Evolutionary conservation across 2,329 filamentous ascomycete species (phyloP).

Genomic region (Ceratocystis cacaofunesta): DNA sequence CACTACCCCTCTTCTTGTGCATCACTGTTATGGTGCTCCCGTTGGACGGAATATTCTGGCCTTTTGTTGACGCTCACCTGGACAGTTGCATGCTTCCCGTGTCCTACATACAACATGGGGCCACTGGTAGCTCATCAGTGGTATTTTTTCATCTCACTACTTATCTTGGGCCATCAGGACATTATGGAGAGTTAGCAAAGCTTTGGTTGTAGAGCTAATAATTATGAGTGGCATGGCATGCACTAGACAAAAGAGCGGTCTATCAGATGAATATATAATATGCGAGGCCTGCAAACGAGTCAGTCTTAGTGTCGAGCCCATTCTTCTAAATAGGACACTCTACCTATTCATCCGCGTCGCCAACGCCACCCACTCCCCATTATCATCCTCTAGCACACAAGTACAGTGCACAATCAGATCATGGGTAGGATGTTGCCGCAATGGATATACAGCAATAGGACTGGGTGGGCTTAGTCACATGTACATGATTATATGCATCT

Average conservation of each 20-base stretch:
- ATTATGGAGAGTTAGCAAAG: background rate
- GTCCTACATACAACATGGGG: background rate
- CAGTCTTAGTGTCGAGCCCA: no score
- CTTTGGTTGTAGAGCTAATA: background rate
- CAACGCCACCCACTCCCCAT: background rate
- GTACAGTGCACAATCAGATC: background rate
- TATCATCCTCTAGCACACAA: background rate
- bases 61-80: slow-evolving; percentile 1
- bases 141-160: background rate
- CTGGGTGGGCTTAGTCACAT: background rate
- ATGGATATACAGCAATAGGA: background rate
- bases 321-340: background rate
- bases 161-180: background rate
- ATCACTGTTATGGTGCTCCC: background rate
- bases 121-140: background rate
- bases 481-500: background rate
- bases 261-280: background rate
- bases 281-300: background rate
- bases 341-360: background rate
- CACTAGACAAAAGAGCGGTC: background rate
- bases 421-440: background rate
- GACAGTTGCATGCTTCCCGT: background rate
- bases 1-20: background rate
- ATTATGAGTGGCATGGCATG: background rate
- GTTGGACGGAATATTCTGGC: background rate